Conservation (phyloP, 768 basidiomycete genomes). For the Mycena olivaceomarginata region DNA sequence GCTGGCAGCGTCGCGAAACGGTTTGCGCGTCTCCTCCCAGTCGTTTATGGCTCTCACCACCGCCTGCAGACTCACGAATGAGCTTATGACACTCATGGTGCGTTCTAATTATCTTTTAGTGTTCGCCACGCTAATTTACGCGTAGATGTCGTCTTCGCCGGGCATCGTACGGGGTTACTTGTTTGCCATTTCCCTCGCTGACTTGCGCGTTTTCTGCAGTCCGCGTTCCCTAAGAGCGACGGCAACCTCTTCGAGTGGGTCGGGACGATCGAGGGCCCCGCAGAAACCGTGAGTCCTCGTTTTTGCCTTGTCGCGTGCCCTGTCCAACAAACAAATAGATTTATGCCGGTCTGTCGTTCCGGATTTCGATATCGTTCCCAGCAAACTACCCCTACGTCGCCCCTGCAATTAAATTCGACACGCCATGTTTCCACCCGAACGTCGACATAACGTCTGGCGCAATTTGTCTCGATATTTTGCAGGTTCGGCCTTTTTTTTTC, state of each 20-base stretch:
- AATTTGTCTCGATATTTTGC: constrained; percentile 92
- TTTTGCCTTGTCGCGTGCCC: constrained; percentile 34
- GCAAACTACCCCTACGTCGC: constrained; percentile 92
- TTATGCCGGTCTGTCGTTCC: constrained; percentile 87
- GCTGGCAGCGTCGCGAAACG: constrained; percentile 91
- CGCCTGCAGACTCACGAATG: constrained; percentile 79
- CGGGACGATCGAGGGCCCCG: constrained; percentile 90
- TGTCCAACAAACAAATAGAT: constrained; percentile 64
- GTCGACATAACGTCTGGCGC: constrained; percentile 87
- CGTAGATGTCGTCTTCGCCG: constrained; percentile 91
- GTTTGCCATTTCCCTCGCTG: background rate
- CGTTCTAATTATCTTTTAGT: constrained; percentile 46
- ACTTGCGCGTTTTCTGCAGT: constrained; percentile 64
- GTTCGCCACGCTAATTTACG: constrained; percentile 10
- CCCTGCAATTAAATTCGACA: constrained; percentile 90
- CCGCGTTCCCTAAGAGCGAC: constrained; percentile 93
- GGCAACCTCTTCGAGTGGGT: constrained; percentile 93
- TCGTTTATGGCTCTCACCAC: constrained; percentile 26
- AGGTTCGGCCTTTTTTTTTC: constrained; percentile 65
- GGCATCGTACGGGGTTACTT: constrained; percentile 80
- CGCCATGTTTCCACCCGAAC: constrained; percentile 95
- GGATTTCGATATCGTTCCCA: constrained; percentile 90
- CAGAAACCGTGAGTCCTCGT: constrained; percentile 78
- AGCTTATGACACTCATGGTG: constrained; percentile 94
- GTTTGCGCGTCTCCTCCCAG: constrained; percentile 59